Percentiles rank a stretch among this genome's conserved stretches.
Conservation (phyloP, 805 yeast species). For the Barnettozyma vustinii region DNA sequence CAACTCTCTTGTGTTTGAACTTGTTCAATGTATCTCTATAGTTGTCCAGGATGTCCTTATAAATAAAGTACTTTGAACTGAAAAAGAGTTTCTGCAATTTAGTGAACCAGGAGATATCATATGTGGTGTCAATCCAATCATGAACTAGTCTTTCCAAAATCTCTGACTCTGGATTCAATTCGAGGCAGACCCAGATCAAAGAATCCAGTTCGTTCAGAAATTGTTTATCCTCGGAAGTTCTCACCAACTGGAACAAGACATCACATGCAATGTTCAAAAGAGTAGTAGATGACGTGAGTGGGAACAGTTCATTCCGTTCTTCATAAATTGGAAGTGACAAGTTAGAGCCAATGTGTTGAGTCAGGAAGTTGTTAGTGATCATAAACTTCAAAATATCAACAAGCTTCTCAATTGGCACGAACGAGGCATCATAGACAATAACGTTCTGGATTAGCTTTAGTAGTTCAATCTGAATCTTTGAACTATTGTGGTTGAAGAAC, state of each 20-base stretch:
- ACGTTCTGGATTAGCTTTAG: conserved; percentile 41
- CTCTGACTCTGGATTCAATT: conserved; percentile 37
- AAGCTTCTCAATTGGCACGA: conserved; percentile 27
- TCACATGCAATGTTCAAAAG: conserved; percentile 42
- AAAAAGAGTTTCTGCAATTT: conserved; percentile 47
- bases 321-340: conserved; percentile 33
- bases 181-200: conserved; percentile 57
- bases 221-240: conserved; percentile 43
- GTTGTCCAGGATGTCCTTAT: conserved; percentile 35
- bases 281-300: conserved; percentile 37
- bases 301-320: conserved; percentile 37
- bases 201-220: conserved; percentile 43
- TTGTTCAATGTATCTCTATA: conserved; percentile 38
- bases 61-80: conserved; percentile 38
- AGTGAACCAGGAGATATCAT: conserved; percentile 50
- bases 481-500: conserved; percentile 31
- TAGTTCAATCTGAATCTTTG: conserved; percentile 29
- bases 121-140: conserved; percentile 57
- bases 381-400: conserved; percentile 28
- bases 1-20: conserved; percentile 27
- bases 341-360: conserved; percentile 21
- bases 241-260: conserved; percentile 54
- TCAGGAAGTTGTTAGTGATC: conserved; percentile 28
- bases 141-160: conserved; percentile 41
- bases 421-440: conserved; percentile 38